phyloP scores from a whole-genome alignment of 371 early-diverging fungal genomes.

The Mucor indicus region DNA sequence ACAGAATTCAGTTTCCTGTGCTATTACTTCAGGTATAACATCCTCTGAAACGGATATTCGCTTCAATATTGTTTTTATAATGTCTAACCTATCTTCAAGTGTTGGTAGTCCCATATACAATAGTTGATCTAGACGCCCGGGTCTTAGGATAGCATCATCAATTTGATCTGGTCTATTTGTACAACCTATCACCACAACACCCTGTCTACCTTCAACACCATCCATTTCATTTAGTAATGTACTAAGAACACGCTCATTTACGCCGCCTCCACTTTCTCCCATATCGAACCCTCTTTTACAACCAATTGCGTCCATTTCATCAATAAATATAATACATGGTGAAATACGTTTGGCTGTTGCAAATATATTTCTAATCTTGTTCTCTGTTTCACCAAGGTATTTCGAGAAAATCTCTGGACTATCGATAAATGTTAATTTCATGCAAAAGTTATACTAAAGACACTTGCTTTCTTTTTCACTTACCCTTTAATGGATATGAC shows the following conservation, averaged over 20 bases:
- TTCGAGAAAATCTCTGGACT: slow-evolving; percentile 83
- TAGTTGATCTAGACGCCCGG: slow-evolving; percentile 76
- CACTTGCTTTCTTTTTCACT: neutral
- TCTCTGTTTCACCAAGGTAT: slow-evolving; percentile 92
- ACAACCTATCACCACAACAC: slow-evolving; percentile 79
- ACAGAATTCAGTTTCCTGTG: slow-evolving; percentile 49
- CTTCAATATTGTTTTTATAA: slow-evolving; percentile 35
- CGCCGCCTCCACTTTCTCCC: slow-evolving; percentile 56
- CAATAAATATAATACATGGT: slow-evolving; percentile 91
- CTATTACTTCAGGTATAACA: slow-evolving; percentile 39
- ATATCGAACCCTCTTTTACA: slow-evolving; percentile 60
- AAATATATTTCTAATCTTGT: slow-evolving; percentile 78
- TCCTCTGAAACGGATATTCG: slow-evolving; percentile 19
- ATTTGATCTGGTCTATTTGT: slow-evolving; percentile 76
- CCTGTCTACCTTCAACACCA: slow-evolving; percentile 69
- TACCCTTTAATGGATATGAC: slow-evolving; percentile 78
- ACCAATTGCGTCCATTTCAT: slow-evolving; percentile 87
- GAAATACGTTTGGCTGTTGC: slow-evolving; percentile 73
- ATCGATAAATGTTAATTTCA: neutral
- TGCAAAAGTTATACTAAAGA: neutral
- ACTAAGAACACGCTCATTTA: slow-evolving; percentile 76
- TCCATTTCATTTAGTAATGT: slow-evolving; percentile 81
- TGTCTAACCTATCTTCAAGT: slow-evolving; percentile 46
- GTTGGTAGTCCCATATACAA: slow-evolving; percentile 65
- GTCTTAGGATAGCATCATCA: slow-evolving; percentile 88